Conservation (phyloP, 495 filamentous ascomycete genomes). For the Trichoderma virens region DNA sequence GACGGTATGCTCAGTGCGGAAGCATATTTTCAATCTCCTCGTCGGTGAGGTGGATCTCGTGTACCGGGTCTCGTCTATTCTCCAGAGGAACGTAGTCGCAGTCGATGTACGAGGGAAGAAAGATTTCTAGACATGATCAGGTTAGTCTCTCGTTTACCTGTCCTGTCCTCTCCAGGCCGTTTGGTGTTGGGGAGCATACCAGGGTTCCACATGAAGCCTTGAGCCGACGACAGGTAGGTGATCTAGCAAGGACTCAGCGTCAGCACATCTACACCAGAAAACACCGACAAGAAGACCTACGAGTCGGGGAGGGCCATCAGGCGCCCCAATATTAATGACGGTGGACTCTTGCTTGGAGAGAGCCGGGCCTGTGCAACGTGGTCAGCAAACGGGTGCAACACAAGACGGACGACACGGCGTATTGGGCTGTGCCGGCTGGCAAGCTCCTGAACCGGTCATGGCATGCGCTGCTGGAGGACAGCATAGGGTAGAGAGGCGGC, state of each 20-base stretch:
- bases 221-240: conserved; percentile 58
- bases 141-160: neutral
- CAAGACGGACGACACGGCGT: conserved; percentile 4
- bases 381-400: conserved; percentile 12
- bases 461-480: neutral
- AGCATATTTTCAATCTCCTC: conserved; percentile 52
- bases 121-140: conserved; percentile 33
- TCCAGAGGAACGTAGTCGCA: conserved; percentile 53
- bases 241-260: conserved; percentile 38
- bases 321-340: conserved; percentile 58
- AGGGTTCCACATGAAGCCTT: conserved; percentile 68
- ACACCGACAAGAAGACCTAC: conserved; percentile 32
- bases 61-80: conserved; percentile 56
- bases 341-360: conserved; percentile 58
- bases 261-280: neutral
- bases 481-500: conserved; percentile 16
- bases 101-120: conserved; percentile 50
- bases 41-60: conserved; percentile 59
- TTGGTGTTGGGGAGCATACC: conserved; percentile 24
- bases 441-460: neutral
- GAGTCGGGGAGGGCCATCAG: conserved; percentile 53
- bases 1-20: conserved; percentile 32
- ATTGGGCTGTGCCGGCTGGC: neutral
- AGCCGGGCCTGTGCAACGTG: conserved; percentile 43
- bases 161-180: neutral